Evolutionary conservation across 306 rosid species (phyloP).

Genomic region (Dicorynia guianensis): DNA sequence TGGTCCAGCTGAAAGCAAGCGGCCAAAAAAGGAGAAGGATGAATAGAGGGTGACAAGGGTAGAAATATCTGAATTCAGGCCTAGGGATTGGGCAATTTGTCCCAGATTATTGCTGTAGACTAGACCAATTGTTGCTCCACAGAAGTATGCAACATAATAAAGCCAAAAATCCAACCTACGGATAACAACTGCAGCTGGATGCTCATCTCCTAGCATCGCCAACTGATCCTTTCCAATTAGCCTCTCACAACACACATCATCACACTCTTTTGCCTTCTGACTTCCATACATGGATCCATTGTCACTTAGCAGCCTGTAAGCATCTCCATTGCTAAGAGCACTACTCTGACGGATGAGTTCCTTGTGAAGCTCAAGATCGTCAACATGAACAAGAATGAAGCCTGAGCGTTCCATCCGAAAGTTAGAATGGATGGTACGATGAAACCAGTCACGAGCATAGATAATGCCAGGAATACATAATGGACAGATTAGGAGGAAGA

Average conservation of each 20-base stretch:
- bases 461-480: conserved; percentile 78
- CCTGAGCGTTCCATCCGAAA: conserved; percentile 66
- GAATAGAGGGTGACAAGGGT: conserved; percentile 80
- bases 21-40: conserved; percentile 91
- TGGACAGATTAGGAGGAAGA: conserved; percentile 74
- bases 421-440: conserved; percentile 61
- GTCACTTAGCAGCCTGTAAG: conserved; percentile 35
- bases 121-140: conserved; percentile 94
- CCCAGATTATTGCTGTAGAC: conserved; percentile 96
- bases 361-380: conserved; percentile 90
- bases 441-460: conserved; percentile 80
- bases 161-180: conserved; percentile 89
- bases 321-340: conserved; percentile 42
- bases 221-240: conserved; percentile 64
- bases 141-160: conserved; percentile 76
- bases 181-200: conserved; percentile 61
- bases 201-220: conserved; percentile 86
- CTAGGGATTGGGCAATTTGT: conserved; percentile 86
- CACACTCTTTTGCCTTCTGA: conserved; percentile 34
- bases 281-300: conserved; percentile 36
- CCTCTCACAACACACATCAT: conserved; percentile 49
- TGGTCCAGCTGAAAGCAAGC: conserved; percentile 90
- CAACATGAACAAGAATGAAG: conserved; percentile 79
- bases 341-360: conserved; percentile 66
- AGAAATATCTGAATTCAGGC: conserved; percentile 61